Base-by-base conservation (phyloP, 768 basidiomycete genomes). In the Amanita pseudoporphyria region DNA sequence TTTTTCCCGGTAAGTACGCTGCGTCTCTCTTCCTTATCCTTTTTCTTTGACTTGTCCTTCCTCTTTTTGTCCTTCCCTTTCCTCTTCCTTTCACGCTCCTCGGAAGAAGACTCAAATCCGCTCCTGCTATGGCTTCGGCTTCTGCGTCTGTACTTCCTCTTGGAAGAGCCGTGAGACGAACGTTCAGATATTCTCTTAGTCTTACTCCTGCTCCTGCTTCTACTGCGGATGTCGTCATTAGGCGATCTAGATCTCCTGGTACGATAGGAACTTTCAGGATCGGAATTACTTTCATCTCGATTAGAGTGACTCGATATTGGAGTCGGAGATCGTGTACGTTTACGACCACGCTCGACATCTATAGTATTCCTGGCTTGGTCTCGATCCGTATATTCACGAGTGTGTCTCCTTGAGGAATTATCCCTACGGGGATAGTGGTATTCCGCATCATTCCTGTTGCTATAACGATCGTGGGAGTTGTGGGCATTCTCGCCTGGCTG, bases 1-100 rank as follows among this genome's bases (percentile, higher is more conserved):
- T 79, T 81, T 57, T 81, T 81, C 0, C 79, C 80, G 3, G 80
- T 82, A 52, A 82, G 55, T 24, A 78, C 65, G 54, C 79, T 82
- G 18, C 78, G 66, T 39, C 71, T 64, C 50, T 77, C 77, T 13
- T 74, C 72, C 51, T 67, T 65, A 33, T 68, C 67, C 43, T 62
- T 70, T 24, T 66, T 64, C 51, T 63, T 66, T 38, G 61, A 55
- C 44, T 52, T 65, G 13, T 58, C 55, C 19, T 47, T 56, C 58
- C 61, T 45, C 60, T 31, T 61, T 22, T 64, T 60, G 45, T 60
- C 65, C 54, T 66, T 65, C 14, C 69, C 67, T 54, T 59, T 70
- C 30, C 60, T 71, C 57, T 59, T 68, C 26, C 66, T 65, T 51
- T 56, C 66, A 2, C 62, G 55, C 14, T 62, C 59, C 38, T 52